A percentile compares a stretch with the other conserved stretches of the same genome.
Conservation (phyloP, 1,139 yeast species). For the Schwanniomyces etchellsii region DNA sequence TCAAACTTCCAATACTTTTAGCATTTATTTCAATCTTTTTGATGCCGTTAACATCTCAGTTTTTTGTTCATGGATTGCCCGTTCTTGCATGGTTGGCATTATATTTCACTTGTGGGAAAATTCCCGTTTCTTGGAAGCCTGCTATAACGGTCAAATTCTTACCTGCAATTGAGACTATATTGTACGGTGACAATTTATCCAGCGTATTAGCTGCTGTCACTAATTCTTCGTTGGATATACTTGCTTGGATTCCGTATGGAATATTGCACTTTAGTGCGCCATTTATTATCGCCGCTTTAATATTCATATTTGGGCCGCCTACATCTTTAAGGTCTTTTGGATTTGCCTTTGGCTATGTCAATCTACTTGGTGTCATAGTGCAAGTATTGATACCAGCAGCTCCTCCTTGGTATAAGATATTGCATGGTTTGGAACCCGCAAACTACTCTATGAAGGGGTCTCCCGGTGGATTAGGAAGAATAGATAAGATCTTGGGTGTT, state of each 20-base stretch:
- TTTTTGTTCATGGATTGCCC: slow-evolving; percentile 81
- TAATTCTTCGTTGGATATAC: slow-evolving; percentile 61
- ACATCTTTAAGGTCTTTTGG: slow-evolving; percentile 81
- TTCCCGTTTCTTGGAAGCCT: slow-evolving; percentile 77
- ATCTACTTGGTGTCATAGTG: slow-evolving; percentile 71
- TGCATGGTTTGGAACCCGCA: slow-evolving; percentile 86
- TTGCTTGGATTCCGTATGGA: slow-evolving; percentile 98
- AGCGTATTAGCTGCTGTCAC: slow-evolving; percentile 78
- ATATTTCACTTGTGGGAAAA: slow-evolving; percentile 73
- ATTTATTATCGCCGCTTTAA: slow-evolving; percentile 72
- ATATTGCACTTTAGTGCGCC: slow-evolving; percentile 86
- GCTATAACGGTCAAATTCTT: slow-evolving; percentile 84
- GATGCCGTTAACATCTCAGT: slow-evolving; percentile 77
- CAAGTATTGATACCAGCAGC: slow-evolving; percentile 91
- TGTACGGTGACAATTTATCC: slow-evolving; percentile 90
- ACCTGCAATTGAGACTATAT: slow-evolving; percentile 90
- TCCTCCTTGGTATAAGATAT: slow-evolving; percentile 95
- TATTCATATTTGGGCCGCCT: slow-evolving; percentile 91
- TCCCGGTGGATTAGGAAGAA: slow-evolving; percentile 93
- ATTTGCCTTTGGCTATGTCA: slow-evolving; percentile 97
- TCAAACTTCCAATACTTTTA: slow-evolving; percentile 37
- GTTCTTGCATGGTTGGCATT: slow-evolving; percentile 84
- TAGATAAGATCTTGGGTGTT: slow-evolving; percentile 74
- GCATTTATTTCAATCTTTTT: slow-evolving; percentile 40
- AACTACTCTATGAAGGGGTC: slow-evolving; percentile 89